phyloP scores from a whole-genome alignment of 164 flowering plant genomes.

The Piper longum region DNA sequence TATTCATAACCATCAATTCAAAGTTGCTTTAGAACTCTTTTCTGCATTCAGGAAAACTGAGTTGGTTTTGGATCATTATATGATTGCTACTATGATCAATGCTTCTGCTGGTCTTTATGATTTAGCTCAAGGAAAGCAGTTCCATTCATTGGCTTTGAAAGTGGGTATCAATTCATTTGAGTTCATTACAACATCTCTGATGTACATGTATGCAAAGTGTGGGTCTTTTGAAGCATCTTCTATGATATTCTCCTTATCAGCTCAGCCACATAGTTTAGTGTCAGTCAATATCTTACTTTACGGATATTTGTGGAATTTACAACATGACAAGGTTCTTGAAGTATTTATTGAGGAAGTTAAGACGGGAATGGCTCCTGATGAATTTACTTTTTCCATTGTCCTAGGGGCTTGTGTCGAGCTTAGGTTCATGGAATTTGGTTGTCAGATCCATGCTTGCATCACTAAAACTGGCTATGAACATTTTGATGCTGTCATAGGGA shows the following conservation, averaged over 20 bases:
- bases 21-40: conserved; percentile 4
- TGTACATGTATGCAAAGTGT: conserved; percentile 6
- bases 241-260: conserved; percentile 1
- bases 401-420: conserved; percentile 5
- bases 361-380: conserved; percentile 8
- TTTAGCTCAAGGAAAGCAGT: conserved; percentile 7
- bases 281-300: conserved; percentile 6
- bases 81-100: conserved; percentile 5
- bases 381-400: conserved; percentile 4
- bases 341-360: conserved; percentile 4
- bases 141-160: conserved; percentile 7
- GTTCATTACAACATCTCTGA: conserved; percentile 5
- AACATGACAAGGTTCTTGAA: background rate
- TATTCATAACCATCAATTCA: conserved; percentile 2
- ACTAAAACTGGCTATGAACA: conserved; percentile 5
- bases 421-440: conserved; percentile 1
- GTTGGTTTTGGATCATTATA: conserved; percentile 3
- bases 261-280: conserved; percentile 3
- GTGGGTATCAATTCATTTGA: conserved; percentile 3
- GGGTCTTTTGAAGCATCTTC: conserved; percentile 1
- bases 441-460: conserved; percentile 5
- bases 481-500: conserved; percentile 5
- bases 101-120: conserved; percentile 14
- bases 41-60: conserved; percentile 4
- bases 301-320: conserved; percentile 6